A percentile compares a stretch with the other conserved stretches of the same genome.
Conservation (phyloP, 345 rosid species). For the Eucalyptus melliodora region DNA sequence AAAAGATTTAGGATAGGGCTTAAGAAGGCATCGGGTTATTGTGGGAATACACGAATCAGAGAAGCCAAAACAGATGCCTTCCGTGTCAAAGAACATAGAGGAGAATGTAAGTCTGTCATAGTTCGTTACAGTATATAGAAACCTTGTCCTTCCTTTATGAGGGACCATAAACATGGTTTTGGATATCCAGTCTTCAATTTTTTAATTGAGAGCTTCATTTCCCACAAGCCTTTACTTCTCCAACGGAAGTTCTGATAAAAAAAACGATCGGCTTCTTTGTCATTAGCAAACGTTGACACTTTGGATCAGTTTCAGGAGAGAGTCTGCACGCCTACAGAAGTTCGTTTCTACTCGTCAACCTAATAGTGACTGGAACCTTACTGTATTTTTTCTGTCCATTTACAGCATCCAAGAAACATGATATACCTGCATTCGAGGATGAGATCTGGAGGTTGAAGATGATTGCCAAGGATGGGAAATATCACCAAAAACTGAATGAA, state of each 20-base stretch:
- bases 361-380: neutral
- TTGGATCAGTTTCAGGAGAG: neutral
- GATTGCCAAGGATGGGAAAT: slow-evolving; percentile 91
- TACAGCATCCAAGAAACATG: slow-evolving; percentile 89
- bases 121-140: too few relatives aligned
- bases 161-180: too few relatives aligned
- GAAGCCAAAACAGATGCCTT: too few relatives aligned
- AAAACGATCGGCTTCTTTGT: neutral
- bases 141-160: too few relatives aligned
- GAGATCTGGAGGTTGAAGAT: slow-evolving; percentile 96
- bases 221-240: neutral
- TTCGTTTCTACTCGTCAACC: neutral
- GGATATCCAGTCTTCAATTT: too few relatives aligned
- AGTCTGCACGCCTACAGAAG: neutral
- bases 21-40: too few relatives aligned
- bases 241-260: too few relatives aligned
- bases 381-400: neutral
- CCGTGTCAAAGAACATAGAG: too few relatives aligned
- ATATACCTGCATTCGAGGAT: slow-evolving; percentile 74
- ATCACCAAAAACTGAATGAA: slow-evolving; percentile 75
- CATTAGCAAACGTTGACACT: neutral
- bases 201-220: neutral
- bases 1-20: too few relatives aligned
- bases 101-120: too few relatives aligned
- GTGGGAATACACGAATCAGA: too few relatives aligned